A percentile compares a stretch with the other conserved stretches of the same genome.
phyloP scores from a whole-genome alignment of 129 eudicot species.

The Heracleum sosnowskyi region DNA sequence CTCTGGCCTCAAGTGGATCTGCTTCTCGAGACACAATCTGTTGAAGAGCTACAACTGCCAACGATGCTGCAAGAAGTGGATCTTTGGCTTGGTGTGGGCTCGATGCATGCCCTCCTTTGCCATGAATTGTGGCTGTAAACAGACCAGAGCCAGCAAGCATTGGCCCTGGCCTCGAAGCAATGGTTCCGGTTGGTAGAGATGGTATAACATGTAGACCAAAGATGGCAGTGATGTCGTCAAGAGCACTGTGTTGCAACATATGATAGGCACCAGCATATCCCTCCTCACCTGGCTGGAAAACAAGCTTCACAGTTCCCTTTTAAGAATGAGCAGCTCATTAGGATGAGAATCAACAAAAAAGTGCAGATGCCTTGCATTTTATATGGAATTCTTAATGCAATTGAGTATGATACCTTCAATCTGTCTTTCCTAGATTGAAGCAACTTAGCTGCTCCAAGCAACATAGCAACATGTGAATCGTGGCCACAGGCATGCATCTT shows the following conservation, averaged over 20 bases:
- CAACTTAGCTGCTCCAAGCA: slow-evolving; percentile 65
- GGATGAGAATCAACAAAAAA: neutral
- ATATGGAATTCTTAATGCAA: neutral
- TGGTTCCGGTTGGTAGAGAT: slow-evolving; percentile 32
- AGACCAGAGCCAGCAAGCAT: slow-evolving; percentile 52
- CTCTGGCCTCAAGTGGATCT: slow-evolving; percentile 60
- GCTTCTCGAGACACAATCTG: slow-evolving; percentile 67
- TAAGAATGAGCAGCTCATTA: slow-evolving; percentile 4
- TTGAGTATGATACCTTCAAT: slow-evolving; percentile 33
- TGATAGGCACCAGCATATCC: slow-evolving; percentile 59
- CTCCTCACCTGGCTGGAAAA: slow-evolving; percentile 72
- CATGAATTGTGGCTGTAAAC: slow-evolving; percentile 43
- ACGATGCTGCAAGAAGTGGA: slow-evolving; percentile 54
- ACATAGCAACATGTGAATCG: slow-evolving; percentile 64
- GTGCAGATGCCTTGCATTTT: neutral
- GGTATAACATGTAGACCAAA: slow-evolving; percentile 49
- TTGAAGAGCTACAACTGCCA: slow-evolving; percentile 50
- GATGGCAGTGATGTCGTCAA: slow-evolving; percentile 44
- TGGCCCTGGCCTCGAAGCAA: slow-evolving; percentile 55
- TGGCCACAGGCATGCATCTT: slow-evolving; percentile 76
- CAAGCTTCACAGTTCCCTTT: slow-evolving; percentile 57
- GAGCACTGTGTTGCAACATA: slow-evolving; percentile 48
- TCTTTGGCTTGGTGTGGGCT: slow-evolving; percentile 45
- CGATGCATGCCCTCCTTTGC: slow-evolving; percentile 57
- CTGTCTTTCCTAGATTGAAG: slow-evolving; percentile 36